Evolutionary conservation across 306 rosid species (phyloP).

Genomic region (Cicer bijugum): DNA sequence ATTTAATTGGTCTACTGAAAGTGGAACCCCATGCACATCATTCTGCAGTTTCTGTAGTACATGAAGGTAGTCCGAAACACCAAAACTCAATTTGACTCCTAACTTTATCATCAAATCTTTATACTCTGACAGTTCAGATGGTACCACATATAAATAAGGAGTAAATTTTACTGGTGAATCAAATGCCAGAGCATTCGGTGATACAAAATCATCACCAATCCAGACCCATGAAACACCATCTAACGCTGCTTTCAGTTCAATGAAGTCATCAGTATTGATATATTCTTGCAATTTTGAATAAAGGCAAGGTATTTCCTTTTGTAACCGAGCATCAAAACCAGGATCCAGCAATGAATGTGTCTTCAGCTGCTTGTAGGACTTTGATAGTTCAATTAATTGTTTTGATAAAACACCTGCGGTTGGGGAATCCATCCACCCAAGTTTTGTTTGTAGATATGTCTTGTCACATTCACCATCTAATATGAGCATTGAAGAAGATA

Average conservation of each 20-base stretch:
- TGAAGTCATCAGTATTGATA: slow-evolving; percentile 54
- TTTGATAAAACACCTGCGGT: slow-evolving; percentile 57
- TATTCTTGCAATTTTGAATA: slow-evolving; percentile 78
- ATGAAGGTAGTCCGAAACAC: slow-evolving; percentile 69
- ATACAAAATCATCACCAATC: slow-evolving; percentile 97
- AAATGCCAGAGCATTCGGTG: slow-evolving; percentile 84
- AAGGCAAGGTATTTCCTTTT: slow-evolving; percentile 69
- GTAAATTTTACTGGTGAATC: slow-evolving; percentile 96
- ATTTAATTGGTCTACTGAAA: slow-evolving; percentile 83
- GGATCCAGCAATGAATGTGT: slow-evolving; percentile 58
- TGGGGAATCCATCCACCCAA: slow-evolving; percentile 82
- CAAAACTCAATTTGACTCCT: slow-evolving; percentile 83
- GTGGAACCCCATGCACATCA: slow-evolving; percentile 70
- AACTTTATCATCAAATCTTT: slow-evolving; percentile 76
- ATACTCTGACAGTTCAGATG: slow-evolving; percentile 86
- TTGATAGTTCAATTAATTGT: slow-evolving; percentile 78
- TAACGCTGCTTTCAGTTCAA: slow-evolving; percentile 62
- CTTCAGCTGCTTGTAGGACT: slow-evolving; percentile 67
- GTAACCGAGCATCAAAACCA: slow-evolving; percentile 63
- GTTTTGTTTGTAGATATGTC: slow-evolving; percentile 61
- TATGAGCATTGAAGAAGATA: slow-evolving; percentile 86
- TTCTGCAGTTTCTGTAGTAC: slow-evolving; percentile 73
- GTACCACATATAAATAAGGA: slow-evolving; percentile 93
- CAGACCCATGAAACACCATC: slow-evolving; percentile 89
- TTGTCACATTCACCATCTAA: slow-evolving; percentile 72